Conservation (phyloP, 2,329 filamentous ascomycete genomes). For the Colletotrichum coccodes region DNA sequence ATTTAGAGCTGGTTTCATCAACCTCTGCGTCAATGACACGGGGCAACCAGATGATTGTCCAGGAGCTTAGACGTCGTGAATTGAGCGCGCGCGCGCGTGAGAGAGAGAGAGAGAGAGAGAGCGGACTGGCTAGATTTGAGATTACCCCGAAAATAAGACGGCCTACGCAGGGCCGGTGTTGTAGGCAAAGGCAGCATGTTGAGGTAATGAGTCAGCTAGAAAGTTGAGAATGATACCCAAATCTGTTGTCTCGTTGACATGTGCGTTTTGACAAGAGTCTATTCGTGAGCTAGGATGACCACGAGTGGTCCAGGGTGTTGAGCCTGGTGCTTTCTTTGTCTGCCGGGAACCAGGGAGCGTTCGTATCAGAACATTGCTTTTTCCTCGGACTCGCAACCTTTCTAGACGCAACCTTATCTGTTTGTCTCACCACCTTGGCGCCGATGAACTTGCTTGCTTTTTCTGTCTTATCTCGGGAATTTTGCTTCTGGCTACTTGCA, state of each 20-base stretch:
- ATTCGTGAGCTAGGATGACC: too few species aligned
- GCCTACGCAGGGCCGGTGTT: background rate
- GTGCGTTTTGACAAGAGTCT: background rate
- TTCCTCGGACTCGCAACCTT: background rate
- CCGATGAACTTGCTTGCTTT: background rate
- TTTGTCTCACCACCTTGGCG: background rate
- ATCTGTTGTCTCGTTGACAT: slow-evolving; percentile 37
- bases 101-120: background rate
- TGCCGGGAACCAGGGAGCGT: background rate
- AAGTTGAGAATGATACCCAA: slow-evolving; percentile 50
- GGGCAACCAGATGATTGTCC: background rate
- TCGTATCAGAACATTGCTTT: background rate
- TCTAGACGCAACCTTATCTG: background rate
- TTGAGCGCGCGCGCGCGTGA: too few species aligned
- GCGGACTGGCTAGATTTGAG: slow-evolving; percentile 17
- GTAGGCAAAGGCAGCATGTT: slow-evolving; percentile 22
- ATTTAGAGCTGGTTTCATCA: background rate
- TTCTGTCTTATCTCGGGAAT: background rate
- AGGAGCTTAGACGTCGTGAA: background rate
- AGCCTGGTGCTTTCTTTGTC: background rate
- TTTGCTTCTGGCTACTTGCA: background rate
- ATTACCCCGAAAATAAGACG: background rate
- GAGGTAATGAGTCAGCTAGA: slow-evolving; percentile 35
- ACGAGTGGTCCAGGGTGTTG: background rate
- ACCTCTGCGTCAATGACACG: background rate